These are phyloP conservation scores for Pseudocercospora fijiensis DNA, from an alignment of 2,329 filamentous ascomycete genomes.

Conservation along the genomic window DNA sequence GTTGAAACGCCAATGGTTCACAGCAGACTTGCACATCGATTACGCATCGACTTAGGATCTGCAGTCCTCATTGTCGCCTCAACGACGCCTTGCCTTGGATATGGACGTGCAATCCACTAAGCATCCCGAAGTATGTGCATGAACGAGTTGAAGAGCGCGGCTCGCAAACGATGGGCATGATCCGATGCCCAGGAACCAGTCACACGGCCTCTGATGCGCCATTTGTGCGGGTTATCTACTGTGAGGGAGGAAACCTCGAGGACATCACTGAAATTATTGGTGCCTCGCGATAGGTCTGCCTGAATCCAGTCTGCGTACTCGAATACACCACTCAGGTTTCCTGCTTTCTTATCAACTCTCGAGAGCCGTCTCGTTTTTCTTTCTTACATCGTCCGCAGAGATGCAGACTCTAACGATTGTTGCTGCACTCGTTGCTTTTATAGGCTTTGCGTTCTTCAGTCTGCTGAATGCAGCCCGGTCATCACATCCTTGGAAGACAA, in stretches of 20 bases:
- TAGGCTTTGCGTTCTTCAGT: conserved; percentile 39
- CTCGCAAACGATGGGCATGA: background rate
- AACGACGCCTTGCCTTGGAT: background rate
- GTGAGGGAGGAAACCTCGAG: background rate
- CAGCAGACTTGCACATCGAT: conserved; percentile 3
- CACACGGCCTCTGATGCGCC: background rate
- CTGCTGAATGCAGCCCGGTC: conserved; percentile 38
- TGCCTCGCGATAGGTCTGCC: background rate
- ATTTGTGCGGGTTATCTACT: background rate
- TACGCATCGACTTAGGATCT: conserved; percentile 12
- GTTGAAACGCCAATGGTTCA: conserved; percentile 7
- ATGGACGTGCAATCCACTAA: background rate
- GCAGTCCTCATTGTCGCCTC: conserved; percentile 6
- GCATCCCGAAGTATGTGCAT: background rate
- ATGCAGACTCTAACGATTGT: conserved; percentile 47
- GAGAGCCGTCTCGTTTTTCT: conserved; percentile 1
- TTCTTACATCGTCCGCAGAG: conserved; percentile 5
- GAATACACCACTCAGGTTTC: background rate
- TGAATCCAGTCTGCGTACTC: background rate
- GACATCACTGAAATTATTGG: background rate
- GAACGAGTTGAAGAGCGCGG: background rate
- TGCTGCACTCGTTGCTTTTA: conserved; percentile 38
- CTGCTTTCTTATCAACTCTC: conserved; percentile 4
- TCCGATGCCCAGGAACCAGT: background rate
- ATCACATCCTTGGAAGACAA: conserved; percentile 38